A percentile compares a stretch with the other conserved stretches of the same genome.
Evolutionary conservation across 345 rosid species (phyloP).

Genomic region (Acer campestre): DNA sequence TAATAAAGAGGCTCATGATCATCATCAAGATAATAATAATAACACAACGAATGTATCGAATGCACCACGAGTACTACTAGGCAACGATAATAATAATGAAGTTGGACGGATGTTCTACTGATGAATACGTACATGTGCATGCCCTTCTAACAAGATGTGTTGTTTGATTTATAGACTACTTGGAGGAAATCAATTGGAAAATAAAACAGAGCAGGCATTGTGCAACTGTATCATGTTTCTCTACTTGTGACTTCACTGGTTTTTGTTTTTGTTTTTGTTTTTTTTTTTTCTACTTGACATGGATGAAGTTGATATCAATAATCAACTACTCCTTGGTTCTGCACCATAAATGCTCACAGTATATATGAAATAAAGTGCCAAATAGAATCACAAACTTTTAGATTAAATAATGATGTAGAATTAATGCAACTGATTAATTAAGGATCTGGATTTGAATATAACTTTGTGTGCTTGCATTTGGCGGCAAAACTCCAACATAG

Average conservation of each 20-base stretch:
- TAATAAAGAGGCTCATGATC: neutral
- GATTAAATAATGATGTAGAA: neutral
- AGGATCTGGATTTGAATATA: neutral
- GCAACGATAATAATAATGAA: slow-evolving; percentile 5
- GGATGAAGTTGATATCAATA: neutral
- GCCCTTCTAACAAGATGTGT: slow-evolving; percentile 21
- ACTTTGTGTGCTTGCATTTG: neutral
- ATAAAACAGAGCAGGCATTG: slow-evolving; percentile 4
- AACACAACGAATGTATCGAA: neutral
- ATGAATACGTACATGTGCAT: slow-evolving; percentile 3
- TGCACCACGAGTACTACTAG: neutral
- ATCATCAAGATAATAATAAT: slow-evolving; percentile 8
- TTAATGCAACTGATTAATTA: too few species aligned
- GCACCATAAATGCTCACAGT: neutral
- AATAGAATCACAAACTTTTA: neutral
- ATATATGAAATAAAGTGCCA: neutral
- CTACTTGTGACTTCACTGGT: neutral
- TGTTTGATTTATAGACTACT: slow-evolving; percentile 34
- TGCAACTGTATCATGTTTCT: too few species aligned
- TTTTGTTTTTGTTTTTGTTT: neutral
- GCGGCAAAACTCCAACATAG: neutral
- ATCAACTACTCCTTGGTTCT: neutral
- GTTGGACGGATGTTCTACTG: slow-evolving; percentile 16
- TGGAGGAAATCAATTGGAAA: slow-evolving; percentile 8
- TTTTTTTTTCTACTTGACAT: slow-evolving; percentile 1